Percentiles rank a stretch among this genome's conserved stretches.
Evolutionary conservation across 2,329 filamentous ascomycete species (phyloP).

Genomic region (Whalleya microplaca): DNA sequence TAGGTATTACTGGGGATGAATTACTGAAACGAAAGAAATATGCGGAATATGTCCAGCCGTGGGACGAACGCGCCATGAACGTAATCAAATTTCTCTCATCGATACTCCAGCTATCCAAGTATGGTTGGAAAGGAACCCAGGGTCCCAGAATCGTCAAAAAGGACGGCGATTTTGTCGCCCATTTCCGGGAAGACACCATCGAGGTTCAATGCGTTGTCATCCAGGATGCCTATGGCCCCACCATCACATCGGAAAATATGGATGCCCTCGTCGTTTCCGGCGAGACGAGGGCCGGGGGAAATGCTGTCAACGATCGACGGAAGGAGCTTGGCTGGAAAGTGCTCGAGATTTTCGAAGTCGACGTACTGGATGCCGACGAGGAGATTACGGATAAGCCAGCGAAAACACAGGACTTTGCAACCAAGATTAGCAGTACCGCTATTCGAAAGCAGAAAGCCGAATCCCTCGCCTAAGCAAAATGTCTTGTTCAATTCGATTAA

Average conservation of each 20-base stretch:
- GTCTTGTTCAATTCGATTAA: neutral
- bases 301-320: constrained; percentile 84
- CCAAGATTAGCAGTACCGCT: constrained; percentile 90
- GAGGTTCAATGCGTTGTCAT: constrained; percentile 81
- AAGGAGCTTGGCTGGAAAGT: constrained; percentile 73
- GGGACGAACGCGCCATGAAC: constrained; percentile 71
- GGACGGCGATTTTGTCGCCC: constrained; percentile 54
- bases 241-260: constrained; percentile 78
- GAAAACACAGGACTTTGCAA: constrained; percentile 67
- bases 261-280: constrained; percentile 83
- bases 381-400: constrained; percentile 50
- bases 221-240: constrained; percentile 87
- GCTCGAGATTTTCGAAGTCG: constrained; percentile 84
- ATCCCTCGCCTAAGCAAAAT: constrained; percentile 16
- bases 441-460: constrained; percentile 61
- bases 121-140: constrained; percentile 49
- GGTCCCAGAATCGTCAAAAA: constrained; percentile 41
- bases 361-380: constrained; percentile 75
- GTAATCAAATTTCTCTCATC: constrained; percentile 75
- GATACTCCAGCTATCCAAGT: constrained; percentile 51
- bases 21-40: constrained; percentile 89
- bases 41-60: constrained; percentile 77
- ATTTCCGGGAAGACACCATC: constrained; percentile 63
- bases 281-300: constrained; percentile 83
- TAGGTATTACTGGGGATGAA: constrained; percentile 88